phyloP scores from a whole-genome alignment of 1,284 basidiomycete species.

The Schizophyllum commune region DNA sequence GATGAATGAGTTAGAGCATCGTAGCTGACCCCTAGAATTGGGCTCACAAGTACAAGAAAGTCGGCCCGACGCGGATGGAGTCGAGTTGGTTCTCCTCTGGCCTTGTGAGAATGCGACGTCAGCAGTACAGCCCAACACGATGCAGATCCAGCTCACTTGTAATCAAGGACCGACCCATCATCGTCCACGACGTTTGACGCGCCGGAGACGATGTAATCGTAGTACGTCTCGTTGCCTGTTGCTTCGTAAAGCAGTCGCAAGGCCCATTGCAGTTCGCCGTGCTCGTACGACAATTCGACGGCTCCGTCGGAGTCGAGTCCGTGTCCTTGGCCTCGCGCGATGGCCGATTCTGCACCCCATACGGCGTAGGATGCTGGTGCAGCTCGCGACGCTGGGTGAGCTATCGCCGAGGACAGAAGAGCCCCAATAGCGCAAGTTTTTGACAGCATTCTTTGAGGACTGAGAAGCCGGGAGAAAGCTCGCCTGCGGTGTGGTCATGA shows the following conservation, averaged over 20 bases:
- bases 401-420: neutral
- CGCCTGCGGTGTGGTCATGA: neutral
- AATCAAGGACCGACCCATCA: slow-evolving; percentile 31
- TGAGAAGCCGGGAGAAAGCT: too few relatives aligned
- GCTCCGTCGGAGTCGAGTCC: slow-evolving; percentile 26
- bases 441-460: too few relatives aligned
- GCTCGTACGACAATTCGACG: slow-evolving; percentile 32
- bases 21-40: neutral
- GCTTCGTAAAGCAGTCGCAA: slow-evolving; percentile 28
- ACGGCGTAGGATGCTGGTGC: slow-evolving; percentile 25
- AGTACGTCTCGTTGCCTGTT: slow-evolving; percentile 33
- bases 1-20: neutral
- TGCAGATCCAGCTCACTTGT: too few relatives aligned
- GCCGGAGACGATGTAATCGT: slow-evolving; percentile 30
- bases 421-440: neutral
- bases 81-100: neutral
- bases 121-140: too few relatives aligned
- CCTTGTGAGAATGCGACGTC: too few relatives aligned
- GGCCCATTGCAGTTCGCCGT: slow-evolving; percentile 36
- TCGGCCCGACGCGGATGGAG: slow-evolving; percentile 24
- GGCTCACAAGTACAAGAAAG: slow-evolving; percentile 28
- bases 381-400: neutral
- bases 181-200: slow-evolving; percentile 29
- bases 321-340: slow-evolving; percentile 34
- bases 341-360: slow-evolving; percentile 38